Evolutionary conservation across 345 rosid genomes (phyloP).

Genomic region (Brassica juncea): DNA sequence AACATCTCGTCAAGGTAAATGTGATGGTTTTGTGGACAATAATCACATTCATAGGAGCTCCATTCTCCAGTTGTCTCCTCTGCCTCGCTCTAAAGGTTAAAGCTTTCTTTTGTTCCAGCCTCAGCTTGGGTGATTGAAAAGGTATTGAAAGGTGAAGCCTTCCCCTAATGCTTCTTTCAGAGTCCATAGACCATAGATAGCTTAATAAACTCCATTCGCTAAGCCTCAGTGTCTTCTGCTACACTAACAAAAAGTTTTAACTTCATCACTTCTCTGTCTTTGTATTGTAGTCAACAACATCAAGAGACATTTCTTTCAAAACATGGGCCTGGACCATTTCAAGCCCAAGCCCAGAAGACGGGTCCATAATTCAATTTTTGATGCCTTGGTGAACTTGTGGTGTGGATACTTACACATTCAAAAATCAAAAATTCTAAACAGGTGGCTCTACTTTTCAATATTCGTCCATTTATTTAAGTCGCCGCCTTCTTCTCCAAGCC

Average conservation of each 20-base stretch:
- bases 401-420: background rate
- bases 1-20: too few relatives aligned
- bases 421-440: background rate
- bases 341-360: background rate
- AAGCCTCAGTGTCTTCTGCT: constrained; percentile 61
- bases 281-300: constrained; percentile 72
- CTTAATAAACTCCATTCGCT: constrained; percentile 61
- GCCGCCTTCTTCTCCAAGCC: constrained; percentile 20
- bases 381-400: background rate
- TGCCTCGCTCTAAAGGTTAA: too few relatives aligned
- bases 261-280: constrained; percentile 53
- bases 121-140: constrained; percentile 44
- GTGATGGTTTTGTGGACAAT: constrained; percentile 5
- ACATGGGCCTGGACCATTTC: constrained; percentile 13
- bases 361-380: background rate
- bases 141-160: constrained; percentile 69
- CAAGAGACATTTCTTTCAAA: background rate
- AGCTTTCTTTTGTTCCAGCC: background rate
- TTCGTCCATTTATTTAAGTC: background rate
- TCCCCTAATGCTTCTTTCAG: constrained; percentile 75
- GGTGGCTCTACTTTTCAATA: constrained; percentile 28
- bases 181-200: constrained; percentile 51
- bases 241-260: constrained; percentile 48
- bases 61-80: too few relatives aligned
- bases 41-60: constrained; percentile 44